Evolutionary conservation across 805 yeast genomes (phyloP).

Genomic region (Hanseniaspora singularis): DNA sequence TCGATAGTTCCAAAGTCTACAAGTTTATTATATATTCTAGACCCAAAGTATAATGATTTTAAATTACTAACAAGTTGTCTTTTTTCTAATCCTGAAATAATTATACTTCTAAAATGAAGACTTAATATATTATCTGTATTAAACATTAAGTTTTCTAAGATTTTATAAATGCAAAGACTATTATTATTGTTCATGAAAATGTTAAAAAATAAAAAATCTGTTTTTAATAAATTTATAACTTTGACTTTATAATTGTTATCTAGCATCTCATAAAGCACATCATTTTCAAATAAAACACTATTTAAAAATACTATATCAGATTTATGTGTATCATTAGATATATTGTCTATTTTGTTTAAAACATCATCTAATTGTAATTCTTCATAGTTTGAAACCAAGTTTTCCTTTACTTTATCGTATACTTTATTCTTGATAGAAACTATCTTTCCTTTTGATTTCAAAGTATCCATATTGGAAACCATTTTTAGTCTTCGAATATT

Average conservation of each 20-base stretch:
- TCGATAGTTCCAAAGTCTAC: not conserved
- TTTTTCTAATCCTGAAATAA: not conserved
- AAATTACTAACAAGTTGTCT: conserved; percentile 11
- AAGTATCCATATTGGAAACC: too few species aligned
- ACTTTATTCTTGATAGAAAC: too few species aligned
- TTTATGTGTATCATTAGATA: not conserved
- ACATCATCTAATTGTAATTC: not conserved
- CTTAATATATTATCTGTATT: not conserved
- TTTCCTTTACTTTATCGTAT: too few species aligned
- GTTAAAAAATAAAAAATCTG: conserved; percentile 1
- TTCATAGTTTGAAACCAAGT: not conserved
- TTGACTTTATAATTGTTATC: not conserved
- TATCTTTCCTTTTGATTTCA: too few species aligned
- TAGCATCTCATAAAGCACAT: not conserved
- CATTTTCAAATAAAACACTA: not conserved
- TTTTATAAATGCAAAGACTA: not conserved
- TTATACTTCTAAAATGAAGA: not conserved
- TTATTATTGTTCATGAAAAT: not conserved
- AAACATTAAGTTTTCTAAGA: not conserved
- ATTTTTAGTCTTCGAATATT: too few species aligned
- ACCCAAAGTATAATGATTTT: conserved; percentile 26
- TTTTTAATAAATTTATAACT: not conserved
- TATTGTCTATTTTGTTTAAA: not conserved
- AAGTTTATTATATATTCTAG: conserved; percentile 24
- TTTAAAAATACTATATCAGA: not conserved